Evolutionary conservation across 768 basidiomycete species (phyloP).

Genomic region (Lepiota brunneoincarnata): DNA sequence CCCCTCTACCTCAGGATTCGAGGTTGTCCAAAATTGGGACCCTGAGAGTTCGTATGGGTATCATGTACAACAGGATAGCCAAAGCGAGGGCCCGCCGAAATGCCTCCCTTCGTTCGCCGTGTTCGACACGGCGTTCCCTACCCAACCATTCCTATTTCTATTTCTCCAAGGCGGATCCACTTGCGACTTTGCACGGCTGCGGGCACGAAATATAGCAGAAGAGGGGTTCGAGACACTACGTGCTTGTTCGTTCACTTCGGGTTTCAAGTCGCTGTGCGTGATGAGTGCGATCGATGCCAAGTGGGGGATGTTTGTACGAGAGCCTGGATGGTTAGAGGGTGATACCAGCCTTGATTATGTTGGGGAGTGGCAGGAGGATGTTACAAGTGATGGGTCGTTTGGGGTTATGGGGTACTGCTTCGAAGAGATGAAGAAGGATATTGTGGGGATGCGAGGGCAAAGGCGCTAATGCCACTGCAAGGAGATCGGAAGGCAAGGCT

Average conservation of each 20-base stretch:
- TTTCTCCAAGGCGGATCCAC: neutral
- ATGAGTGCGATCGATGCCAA: slow-evolving; percentile 1
- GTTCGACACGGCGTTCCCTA: neutral
- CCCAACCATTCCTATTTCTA: slow-evolving; percentile 4
- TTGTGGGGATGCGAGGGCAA: neutral
- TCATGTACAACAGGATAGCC: neutral
- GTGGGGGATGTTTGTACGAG: slow-evolving; percentile 5
- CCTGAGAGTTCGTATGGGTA: neutral
- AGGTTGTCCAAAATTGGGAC: slow-evolving; percentile 5
- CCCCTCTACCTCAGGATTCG: slow-evolving; percentile 2
- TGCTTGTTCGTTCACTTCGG: slow-evolving; percentile 3
- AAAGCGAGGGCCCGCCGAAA: neutral
- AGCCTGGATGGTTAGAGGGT: neutral
- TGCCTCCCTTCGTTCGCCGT: neutral
- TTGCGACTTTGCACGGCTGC: neutral
- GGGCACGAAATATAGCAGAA: neutral
- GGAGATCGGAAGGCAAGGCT: neutral
- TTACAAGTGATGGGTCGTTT: slow-evolving; percentile 10
- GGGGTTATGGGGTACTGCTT: slow-evolving; percentile 15
- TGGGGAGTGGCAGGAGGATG: slow-evolving; percentile 16
- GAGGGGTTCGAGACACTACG: slow-evolving; percentile 3
- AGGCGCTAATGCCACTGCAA: slow-evolving; percentile 1
- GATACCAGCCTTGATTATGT: slow-evolving; percentile 12
- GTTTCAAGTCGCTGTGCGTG: neutral
- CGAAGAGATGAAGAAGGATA: slow-evolving; percentile 11